Evolutionary conservation across 2,329 filamentous ascomycete genomes (phyloP).

Genomic region (Trichoderma koningiopsis): DNA sequence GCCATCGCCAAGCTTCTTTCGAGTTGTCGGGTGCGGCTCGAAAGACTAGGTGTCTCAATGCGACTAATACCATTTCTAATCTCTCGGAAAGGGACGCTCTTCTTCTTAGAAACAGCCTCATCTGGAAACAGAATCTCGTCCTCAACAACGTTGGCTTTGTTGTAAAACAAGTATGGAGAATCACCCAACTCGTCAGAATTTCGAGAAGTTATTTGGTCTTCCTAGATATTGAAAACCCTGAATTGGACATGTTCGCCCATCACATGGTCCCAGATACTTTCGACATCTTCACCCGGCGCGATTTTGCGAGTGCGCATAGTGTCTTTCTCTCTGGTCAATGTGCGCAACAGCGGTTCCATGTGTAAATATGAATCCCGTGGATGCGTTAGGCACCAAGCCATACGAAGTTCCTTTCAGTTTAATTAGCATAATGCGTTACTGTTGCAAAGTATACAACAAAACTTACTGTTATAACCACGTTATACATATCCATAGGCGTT

Average conservation of each 20-base stretch:
- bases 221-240: constrained; percentile 26
- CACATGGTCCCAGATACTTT: constrained; percentile 33
- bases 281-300: constrained; percentile 31
- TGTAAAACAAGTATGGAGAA: constrained; percentile 34
- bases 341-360: constrained; percentile 31
- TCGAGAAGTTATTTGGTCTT: constrained; percentile 16
- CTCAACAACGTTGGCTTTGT: constrained; percentile 31
- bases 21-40: constrained; percentile 24
- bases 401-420: constrained; percentile 34
- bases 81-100: constrained; percentile 30
- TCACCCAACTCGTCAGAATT: constrained; percentile 8
- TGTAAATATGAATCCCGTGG: constrained; percentile 32
- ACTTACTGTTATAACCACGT: constrained; percentile 29
- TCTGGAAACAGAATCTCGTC: constrained; percentile 35
- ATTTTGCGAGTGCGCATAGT: constrained; percentile 34
- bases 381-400: constrained; percentile 32
- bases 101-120: constrained; percentile 27
- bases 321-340: constrained; percentile 30
- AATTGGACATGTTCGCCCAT: constrained; percentile 29
- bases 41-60: constrained; percentile 28
- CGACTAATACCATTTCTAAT: constrained; percentile 31
- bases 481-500: constrained; percentile 28
- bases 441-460: background rate
- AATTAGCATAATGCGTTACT: background rate
- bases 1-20: constrained; percentile 14